phyloP scores from a whole-genome alignment of 140 eudicot genomes.

The Ambrosia hybrid region DNA sequence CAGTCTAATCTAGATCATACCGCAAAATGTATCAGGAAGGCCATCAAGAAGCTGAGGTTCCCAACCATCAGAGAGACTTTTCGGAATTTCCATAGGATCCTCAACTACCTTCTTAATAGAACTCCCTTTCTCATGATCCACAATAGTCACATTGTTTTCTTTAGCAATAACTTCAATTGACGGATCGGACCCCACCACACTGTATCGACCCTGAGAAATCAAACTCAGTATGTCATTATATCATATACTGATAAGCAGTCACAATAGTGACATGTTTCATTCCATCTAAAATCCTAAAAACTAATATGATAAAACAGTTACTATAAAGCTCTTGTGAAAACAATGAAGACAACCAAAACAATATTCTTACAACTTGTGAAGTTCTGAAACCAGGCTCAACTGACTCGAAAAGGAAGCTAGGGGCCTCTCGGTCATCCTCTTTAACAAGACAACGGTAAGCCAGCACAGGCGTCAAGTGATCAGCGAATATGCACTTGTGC shows the following conservation, averaged over 20 bases:
- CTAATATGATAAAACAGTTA: no score
- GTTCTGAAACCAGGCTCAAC: conserved; percentile 71
- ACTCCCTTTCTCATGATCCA: conserved; percentile 70
- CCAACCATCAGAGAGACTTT: conserved; percentile 64
- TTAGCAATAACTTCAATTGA: conserved; percentile 78
- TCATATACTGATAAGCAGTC: neutral
- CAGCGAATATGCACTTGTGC: conserved; percentile 66
- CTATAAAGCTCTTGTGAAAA: no score
- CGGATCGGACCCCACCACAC: conserved; percentile 88
- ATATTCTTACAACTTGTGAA: conserved; percentile 68
- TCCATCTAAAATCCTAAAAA: no score
- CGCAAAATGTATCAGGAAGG: conserved; percentile 89
- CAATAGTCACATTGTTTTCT: conserved; percentile 68
- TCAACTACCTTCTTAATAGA: conserved; percentile 56
- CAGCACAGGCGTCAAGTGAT: conserved; percentile 89
- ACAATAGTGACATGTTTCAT: no score
- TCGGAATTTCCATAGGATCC: conserved; percentile 75
- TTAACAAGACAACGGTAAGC: conserved; percentile 88
- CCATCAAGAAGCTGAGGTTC: conserved; percentile 66
- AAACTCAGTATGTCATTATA: conserved; percentile 12
- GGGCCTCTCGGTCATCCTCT: conserved; percentile 83
- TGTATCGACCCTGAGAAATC: conserved; percentile 74
- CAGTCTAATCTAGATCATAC: conserved; percentile 41
- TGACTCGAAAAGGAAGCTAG: conserved; percentile 87
- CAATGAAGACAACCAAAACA: neutral